These are phyloP conservation scores for Cyclospora cayetanensis DNA, from an alignment of 169 alveolate species.

Conservation along the genomic window DNA sequence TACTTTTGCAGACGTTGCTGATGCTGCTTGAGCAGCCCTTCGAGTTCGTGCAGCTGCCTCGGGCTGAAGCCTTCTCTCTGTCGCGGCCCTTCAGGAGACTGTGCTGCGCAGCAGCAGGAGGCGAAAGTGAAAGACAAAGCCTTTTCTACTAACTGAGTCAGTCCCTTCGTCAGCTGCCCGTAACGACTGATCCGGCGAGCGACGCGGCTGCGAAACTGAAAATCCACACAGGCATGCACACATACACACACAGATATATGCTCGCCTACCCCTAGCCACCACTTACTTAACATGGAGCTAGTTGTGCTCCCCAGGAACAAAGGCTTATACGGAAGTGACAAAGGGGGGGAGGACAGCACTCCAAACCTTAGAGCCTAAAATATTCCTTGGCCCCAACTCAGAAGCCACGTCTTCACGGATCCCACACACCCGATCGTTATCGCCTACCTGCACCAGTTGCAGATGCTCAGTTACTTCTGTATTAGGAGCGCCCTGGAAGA, in stretches of 20 bases:
- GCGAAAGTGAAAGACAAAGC: background rate
- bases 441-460: constrained; percentile 68
- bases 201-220: constrained; percentile 71
- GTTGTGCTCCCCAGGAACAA: too few relatives aligned
- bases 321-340: too few relatives aligned
- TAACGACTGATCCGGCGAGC: constrained; percentile 73
- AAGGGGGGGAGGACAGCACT: too few relatives aligned
- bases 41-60: constrained; percentile 65
- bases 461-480: constrained; percentile 65
- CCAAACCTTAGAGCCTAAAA: too few relatives aligned
- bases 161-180: constrained; percentile 60
- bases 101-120: constrained; percentile 10
- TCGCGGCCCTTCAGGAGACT: background rate
- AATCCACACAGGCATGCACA: background rate
- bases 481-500: constrained; percentile 62
- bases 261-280: too few relatives aligned
- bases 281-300: too few relatives aligned
- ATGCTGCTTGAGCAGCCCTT: constrained; percentile 53
- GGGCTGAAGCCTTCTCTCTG: constrained; percentile 37
- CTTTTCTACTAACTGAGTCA: constrained; percentile 45
- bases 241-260: too few relatives aligned
- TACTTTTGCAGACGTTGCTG: constrained; percentile 69
- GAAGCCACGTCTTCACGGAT: too few relatives aligned
- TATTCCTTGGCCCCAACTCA: too few relatives aligned
- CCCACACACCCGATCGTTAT: background rate